Conservation (phyloP, 202 grass and related monocot genomes). For the Setaria viridis region DNA sequence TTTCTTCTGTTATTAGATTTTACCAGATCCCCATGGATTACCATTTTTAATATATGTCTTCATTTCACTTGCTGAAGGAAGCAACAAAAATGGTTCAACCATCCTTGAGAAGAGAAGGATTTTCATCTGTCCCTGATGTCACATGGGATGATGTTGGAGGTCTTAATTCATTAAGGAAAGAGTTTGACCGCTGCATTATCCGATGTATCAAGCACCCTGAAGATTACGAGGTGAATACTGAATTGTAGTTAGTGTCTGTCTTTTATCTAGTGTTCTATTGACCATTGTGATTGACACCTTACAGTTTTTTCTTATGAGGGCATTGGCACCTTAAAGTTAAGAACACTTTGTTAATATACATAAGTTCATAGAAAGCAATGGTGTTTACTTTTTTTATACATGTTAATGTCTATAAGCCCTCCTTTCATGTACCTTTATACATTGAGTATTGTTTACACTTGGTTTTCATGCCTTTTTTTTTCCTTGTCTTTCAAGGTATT, state of each 20-base stretch:
- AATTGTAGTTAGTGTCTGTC: conserved; percentile 11
- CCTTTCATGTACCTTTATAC: not conserved
- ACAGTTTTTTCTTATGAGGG: too few relatives aligned
- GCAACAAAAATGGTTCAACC: conserved; percentile 90
- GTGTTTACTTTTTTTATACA: not conserved
- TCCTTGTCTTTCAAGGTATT: conserved; percentile 54
- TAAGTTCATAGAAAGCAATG: not conserved
- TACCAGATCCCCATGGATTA: not conserved
- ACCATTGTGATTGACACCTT: not conserved
- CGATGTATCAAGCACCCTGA: conserved; percentile 85
- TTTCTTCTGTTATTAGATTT: conserved; percentile 20
- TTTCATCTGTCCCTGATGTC: conserved; percentile 91
- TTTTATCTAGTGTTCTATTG: not conserved
- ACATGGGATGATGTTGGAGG: conserved; percentile 95
- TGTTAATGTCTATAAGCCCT: conserved; percentile 1
- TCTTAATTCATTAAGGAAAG: conserved; percentile 74
- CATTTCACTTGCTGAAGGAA: conserved; percentile 54
- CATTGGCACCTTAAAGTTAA: not conserved
- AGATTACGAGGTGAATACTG: conserved; percentile 68
- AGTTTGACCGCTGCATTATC: conserved; percentile 83
- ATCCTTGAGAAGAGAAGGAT: conserved; percentile 96
- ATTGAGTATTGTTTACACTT: not conserved
- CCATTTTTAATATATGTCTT: conserved; percentile 4
- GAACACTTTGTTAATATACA: not conserved
- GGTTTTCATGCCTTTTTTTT: conserved; percentile 24